These are phyloP conservation scores for Escallonia herrerae DNA, from an alignment of 129 eudicot genomes.

Conservation along the genomic window DNA sequence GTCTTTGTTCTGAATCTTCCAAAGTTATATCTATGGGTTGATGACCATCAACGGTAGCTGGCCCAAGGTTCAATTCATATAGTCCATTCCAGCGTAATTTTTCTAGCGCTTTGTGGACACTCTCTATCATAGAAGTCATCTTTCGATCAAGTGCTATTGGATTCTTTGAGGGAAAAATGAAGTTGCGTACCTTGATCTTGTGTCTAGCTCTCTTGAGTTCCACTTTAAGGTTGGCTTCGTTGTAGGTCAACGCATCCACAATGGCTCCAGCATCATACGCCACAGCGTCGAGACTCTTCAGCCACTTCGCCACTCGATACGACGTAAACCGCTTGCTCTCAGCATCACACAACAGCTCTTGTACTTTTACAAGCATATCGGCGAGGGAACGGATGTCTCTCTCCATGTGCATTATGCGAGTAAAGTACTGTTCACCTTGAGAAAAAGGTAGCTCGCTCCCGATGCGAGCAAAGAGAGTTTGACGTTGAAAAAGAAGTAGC, in stretches of 20 bases:
- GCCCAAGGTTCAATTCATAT: not conserved
- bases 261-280: slow-evolving; percentile 9
- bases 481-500: too few relatives aligned
- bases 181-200: not conserved
- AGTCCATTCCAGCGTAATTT: not conserved
- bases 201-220: not conserved
- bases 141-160: not conserved
- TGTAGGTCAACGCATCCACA: slow-evolving; percentile 13
- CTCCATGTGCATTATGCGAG: too few relatives aligned
- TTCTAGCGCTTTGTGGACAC: slow-evolving; percentile 5
- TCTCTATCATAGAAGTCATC: slow-evolving; percentile 7
- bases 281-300: not conserved
- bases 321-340: slow-evolving; percentile 1
- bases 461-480: too few relatives aligned
- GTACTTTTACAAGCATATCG: not conserved
- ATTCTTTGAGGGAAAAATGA: slow-evolving; percentile 4
- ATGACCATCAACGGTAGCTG: too few relatives aligned
- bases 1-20: slow-evolving; percentile 9
- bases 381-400: too few relatives aligned
- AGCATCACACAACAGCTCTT: slow-evolving; percentile 17
- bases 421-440: too few relatives aligned
- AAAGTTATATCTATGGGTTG: not conserved
- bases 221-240: not conserved
- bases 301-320: not conserved
- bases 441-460: too few relatives aligned